phyloP scores from a whole-genome alignment of 257 asterid species.

The Euphrasia confusa region DNA sequence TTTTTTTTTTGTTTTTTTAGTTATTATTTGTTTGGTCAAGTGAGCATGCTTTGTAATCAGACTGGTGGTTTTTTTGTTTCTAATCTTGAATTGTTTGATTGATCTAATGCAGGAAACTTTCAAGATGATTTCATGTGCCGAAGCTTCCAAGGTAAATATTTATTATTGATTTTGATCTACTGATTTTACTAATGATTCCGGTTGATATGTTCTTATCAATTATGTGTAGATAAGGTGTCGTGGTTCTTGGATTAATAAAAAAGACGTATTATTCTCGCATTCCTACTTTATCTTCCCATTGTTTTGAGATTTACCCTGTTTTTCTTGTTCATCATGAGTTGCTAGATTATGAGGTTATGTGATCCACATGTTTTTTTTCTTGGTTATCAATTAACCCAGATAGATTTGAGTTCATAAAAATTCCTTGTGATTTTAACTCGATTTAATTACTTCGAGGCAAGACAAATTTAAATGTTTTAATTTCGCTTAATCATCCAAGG shows the following conservation, averaged over 20 bases:
- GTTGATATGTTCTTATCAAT: slow-evolving; percentile 18
- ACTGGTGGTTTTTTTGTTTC: slow-evolving; percentile 6
- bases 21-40: background rate
- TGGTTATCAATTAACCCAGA: background rate
- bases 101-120: slow-evolving; percentile 24
- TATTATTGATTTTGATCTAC: slow-evolving; percentile 12
- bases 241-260: slow-evolving; percentile 9
- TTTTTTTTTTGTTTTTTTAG: too few relatives aligned
- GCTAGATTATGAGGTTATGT: slow-evolving; percentile 6
- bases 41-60: background rate
- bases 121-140: slow-evolving; percentile 19
- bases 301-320: slow-evolving; percentile 6
- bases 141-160: slow-evolving; percentile 24
- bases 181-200: slow-evolving; percentile 19
- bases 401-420: background rate
- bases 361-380: slow-evolving; percentile 1
- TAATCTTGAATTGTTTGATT: slow-evolving; percentile 18
- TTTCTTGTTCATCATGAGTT: slow-evolving; percentile 16
- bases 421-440: slow-evolving; percentile 13
- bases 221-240: slow-evolving; percentile 7
- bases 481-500: background rate
- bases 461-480: slow-evolving; percentile 7
- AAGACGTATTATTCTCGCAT: slow-evolving; percentile 12
- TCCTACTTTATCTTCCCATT: background rate
- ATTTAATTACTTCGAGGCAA: background rate